Evolutionary conservation across 208 protist species (phyloP).

Genomic region (Crithidia bombi): DNA sequence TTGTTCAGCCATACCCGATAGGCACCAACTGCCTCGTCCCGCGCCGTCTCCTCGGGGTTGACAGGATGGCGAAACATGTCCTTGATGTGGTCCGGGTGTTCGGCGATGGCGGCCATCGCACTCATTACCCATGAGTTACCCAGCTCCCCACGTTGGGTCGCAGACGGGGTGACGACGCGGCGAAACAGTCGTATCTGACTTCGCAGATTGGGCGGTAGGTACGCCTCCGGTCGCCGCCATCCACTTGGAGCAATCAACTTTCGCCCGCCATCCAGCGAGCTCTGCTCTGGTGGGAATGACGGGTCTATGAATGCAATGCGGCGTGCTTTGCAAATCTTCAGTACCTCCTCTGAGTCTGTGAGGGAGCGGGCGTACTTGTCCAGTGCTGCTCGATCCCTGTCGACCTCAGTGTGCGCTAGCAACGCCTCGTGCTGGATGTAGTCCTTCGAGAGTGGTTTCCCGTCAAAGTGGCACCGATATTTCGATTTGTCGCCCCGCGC

Average conservation of each 20-base stretch:
- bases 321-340: constrained; percentile 33
- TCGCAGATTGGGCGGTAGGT: constrained; percentile 35
- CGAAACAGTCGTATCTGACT: constrained; percentile 45
- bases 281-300: constrained; percentile 40
- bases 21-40: constrained; percentile 52
- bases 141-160: constrained; percentile 52
- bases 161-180: constrained; percentile 37
- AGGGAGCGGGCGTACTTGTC: constrained; percentile 16
- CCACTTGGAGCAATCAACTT: constrained; percentile 29
- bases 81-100: constrained; percentile 42
- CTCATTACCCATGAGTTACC: constrained; percentile 78
- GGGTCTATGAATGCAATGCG: constrained; percentile 49
- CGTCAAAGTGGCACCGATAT: constrained; percentile 40
- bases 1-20: constrained; percentile 75
- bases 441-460: constrained; percentile 43
- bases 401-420: constrained; percentile 13
- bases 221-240: constrained; percentile 50
- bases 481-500: constrained; percentile 33
- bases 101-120: constrained; percentile 54
- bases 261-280: constrained; percentile 32
- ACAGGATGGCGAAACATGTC: constrained; percentile 50
- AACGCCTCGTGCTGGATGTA: constrained; percentile 39
- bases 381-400: constrained; percentile 20
- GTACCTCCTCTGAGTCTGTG: constrained; percentile 31
- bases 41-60: constrained; percentile 9